Conservation (phyloP, 2,329 filamentous ascomycete species). For the Fusarium compactum region DNA sequence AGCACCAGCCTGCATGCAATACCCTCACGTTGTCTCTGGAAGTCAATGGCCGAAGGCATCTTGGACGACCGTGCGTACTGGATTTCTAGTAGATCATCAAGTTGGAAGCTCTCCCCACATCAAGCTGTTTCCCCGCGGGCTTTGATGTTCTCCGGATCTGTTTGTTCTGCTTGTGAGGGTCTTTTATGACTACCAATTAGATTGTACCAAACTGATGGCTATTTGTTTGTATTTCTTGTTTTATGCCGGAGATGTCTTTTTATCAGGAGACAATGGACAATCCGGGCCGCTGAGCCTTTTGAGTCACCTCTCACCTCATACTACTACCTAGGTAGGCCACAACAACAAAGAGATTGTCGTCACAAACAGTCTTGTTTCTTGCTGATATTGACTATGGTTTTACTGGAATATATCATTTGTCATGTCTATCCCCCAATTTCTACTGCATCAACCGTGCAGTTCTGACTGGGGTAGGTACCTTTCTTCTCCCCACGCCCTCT, state of each 20-base stretch:
- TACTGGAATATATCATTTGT: not conserved
- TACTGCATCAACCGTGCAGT: conserved; percentile 18
- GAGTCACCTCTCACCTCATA: not conserved
- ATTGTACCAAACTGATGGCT: no score
- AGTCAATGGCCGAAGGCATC: conserved; percentile 16
- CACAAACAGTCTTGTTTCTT: not conserved
- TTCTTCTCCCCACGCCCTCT: conserved; percentile 35
- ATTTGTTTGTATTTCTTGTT: not conserved
- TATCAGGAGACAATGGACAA: conserved; percentile 16
- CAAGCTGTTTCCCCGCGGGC: conserved; percentile 6
- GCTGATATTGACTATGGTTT: not conserved
- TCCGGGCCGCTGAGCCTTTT: conserved; percentile 13
- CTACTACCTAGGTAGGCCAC: conserved; percentile 1
- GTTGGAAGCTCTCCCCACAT: conserved; percentile 8
- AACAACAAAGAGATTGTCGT: not conserved
- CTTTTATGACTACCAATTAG: not conserved
- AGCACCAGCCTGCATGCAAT: conserved; percentile 14
- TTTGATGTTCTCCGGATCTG: conserved; percentile 1
- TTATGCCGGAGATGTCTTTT: not conserved
- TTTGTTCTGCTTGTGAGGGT: not conserved
- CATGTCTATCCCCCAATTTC: conserved; percentile 18
- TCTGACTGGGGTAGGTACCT: not conserved
- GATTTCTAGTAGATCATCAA: not conserved
- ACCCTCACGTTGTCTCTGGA: conserved; percentile 3
- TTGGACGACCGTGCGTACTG: not conserved